Evolutionary conservation across 306 rosid genomes (phyloP).

Genomic region (Medicago truncatula): DNA sequence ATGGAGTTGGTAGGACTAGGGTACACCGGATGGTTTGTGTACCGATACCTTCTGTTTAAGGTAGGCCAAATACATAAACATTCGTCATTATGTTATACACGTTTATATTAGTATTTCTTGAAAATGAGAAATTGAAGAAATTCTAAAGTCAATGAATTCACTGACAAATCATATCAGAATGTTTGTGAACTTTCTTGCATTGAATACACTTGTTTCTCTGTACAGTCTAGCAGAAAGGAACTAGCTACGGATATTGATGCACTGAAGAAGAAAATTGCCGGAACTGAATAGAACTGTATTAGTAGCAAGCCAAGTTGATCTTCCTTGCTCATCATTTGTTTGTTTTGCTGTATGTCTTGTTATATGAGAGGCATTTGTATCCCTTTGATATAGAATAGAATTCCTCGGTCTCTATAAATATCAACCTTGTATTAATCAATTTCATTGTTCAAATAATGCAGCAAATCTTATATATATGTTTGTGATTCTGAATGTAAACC

Average conservation of each 20-base stretch:
- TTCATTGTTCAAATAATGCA: constrained; percentile 51
- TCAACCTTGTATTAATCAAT: constrained; percentile 48
- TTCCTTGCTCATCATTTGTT: constrained; percentile 47
- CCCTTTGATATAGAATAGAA: constrained; percentile 55
- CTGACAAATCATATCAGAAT: not conserved
- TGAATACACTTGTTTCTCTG: constrained; percentile 3
- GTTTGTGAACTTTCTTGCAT: constrained; percentile 2
- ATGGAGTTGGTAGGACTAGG: constrained; percentile 98
- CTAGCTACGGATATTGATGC: constrained; percentile 79
- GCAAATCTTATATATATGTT: constrained; percentile 46
- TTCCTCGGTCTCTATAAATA: constrained; percentile 44
- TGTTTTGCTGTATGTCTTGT: constrained; percentile 43
- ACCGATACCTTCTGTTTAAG: constrained; percentile 99
- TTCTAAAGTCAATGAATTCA: not conserved
- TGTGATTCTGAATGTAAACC: constrained; percentile 33
- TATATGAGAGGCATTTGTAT: constrained; percentile 63
- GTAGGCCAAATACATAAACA: constrained; percentile 42
- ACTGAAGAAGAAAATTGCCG: constrained; percentile 94
- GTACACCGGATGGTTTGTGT: constrained; percentile 98
- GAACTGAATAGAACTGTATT: constrained; percentile 65
- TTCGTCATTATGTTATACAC: not conserved
- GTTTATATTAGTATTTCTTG: not conserved
- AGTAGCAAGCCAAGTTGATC: constrained; percentile 39
- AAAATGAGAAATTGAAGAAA: not conserved
- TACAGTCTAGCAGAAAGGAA: constrained; percentile 95